Conservation (phyloP, 2,329 filamentous ascomycete genomes). For the Aureobasidium uvarum region DNA sequence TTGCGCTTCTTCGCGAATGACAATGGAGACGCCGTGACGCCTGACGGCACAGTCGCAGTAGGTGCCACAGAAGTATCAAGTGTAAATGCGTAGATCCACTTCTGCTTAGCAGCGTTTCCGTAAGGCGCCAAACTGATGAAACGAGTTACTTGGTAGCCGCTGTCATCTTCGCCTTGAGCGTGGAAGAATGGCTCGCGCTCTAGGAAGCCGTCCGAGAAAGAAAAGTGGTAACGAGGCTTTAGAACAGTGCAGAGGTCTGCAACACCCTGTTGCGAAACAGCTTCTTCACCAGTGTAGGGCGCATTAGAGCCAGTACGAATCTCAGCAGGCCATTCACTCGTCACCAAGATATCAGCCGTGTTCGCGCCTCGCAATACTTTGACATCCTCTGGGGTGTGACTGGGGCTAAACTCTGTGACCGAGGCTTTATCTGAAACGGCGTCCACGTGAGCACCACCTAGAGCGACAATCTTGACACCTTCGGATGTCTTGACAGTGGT, state of each 20-base stretch:
- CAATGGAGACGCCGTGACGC: slow-evolving; percentile 75
- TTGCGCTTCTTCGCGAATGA: slow-evolving; percentile 56
- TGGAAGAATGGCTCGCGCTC: slow-evolving; percentile 94
- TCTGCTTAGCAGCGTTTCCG: slow-evolving; percentile 73
- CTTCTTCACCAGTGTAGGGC: slow-evolving; percentile 47
- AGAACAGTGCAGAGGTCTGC: slow-evolving; percentile 74
- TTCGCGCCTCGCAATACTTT: slow-evolving; percentile 73
- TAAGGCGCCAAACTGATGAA: slow-evolving; percentile 87
- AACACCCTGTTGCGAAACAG: slow-evolving; percentile 61
- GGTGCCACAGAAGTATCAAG: slow-evolving; percentile 64
- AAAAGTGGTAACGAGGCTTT: slow-evolving; percentile 91
- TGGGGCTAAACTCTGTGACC: slow-evolving; percentile 31
- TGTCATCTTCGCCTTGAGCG: slow-evolving; percentile 51
- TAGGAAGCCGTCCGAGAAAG: slow-evolving; percentile 70
- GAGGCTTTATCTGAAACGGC: slow-evolving; percentile 65
- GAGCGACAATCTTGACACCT: slow-evolving; percentile 78
- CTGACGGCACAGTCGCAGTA: slow-evolving; percentile 61
- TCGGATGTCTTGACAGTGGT: slow-evolving; percentile 86
- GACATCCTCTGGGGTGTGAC: slow-evolving; percentile 27
- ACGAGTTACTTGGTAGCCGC: slow-evolving; percentile 66
- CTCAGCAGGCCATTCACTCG: slow-evolving; percentile 76
- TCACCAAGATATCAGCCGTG: slow-evolving; percentile 81
- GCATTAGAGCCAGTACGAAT: slow-evolving; percentile 69
- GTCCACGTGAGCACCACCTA: slow-evolving; percentile 63
- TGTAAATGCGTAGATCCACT: slow-evolving; percentile 68